phyloP scores from a whole-genome alignment of 1,139 yeast species.

The Geotrichum reessii region DNA sequence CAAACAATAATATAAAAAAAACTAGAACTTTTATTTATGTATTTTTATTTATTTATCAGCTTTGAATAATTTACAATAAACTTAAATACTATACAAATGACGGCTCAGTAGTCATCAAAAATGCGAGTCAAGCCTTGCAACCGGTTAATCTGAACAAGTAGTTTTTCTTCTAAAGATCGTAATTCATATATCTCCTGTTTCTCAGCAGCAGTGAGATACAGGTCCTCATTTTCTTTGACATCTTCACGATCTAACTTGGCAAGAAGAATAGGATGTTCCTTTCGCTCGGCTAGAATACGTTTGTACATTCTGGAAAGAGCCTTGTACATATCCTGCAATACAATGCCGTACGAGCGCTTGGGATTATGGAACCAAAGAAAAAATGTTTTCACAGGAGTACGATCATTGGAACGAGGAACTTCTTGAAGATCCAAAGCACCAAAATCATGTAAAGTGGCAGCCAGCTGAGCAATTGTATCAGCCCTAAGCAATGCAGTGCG shows the following conservation, averaged over 20 bases:
- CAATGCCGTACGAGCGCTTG: constrained; percentile 44
- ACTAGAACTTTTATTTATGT: background rate
- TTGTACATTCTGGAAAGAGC: constrained; percentile 62
- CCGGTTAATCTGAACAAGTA: constrained; percentile 34
- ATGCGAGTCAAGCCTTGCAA: constrained; percentile 37
- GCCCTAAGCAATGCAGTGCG: constrained; percentile 72
- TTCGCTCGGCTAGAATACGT: constrained; percentile 52
- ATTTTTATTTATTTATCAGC: background rate
- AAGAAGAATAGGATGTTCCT: constrained; percentile 59
- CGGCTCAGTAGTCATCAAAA: constrained; percentile 37
- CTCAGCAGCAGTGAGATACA: constrained; percentile 68
- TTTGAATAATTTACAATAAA: background rate
- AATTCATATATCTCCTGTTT: constrained; percentile 60
- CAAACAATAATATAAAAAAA: background rate
- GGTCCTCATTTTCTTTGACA: constrained; percentile 76
- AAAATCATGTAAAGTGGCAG: constrained; percentile 35
- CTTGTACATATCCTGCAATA: constrained; percentile 54
- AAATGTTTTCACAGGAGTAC: constrained; percentile 86
- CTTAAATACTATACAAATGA: background rate
- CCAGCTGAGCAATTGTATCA: constrained; percentile 56
- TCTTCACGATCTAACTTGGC: constrained; percentile 85
- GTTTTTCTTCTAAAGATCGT: constrained; percentile 32
- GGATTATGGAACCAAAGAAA: constrained; percentile 72
- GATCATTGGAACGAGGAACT: constrained; percentile 83
- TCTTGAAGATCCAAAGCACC: constrained; percentile 60